A percentile compares a stretch with the other conserved stretches of the same genome.
Evolutionary conservation across 495 filamentous ascomycete species (phyloP).

Genomic region (Aspergillus wentii): DNA sequence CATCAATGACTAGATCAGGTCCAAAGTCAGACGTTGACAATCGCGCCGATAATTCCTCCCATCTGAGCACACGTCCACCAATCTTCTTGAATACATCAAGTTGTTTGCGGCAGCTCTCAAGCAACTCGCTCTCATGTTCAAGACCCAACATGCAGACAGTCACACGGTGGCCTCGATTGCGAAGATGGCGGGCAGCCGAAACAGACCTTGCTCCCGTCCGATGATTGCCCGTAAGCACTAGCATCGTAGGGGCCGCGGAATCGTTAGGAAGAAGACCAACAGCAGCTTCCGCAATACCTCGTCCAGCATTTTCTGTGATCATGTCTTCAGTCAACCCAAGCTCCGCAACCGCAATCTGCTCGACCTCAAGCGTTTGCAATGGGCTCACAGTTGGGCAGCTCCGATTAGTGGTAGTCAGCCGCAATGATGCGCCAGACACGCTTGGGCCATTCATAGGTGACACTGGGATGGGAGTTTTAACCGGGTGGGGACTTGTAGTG

Average conservation of each 20-base stretch:
- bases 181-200: slow-evolving; percentile 80
- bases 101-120: slow-evolving; percentile 70
- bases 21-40: slow-evolving; percentile 54
- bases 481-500: slow-evolving; percentile 38
- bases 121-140: slow-evolving; percentile 66
- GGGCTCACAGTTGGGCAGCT: slow-evolving; percentile 78
- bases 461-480: slow-evolving; percentile 26
- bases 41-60: slow-evolving; percentile 45
- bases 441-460: slow-evolving; percentile 33
- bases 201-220: slow-evolving; percentile 79
- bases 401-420: slow-evolving; percentile 56
- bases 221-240: slow-evolving; percentile 85
- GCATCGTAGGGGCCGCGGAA: slow-evolving; percentile 56
- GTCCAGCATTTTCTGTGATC: slow-evolving; percentile 84
- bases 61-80: slow-evolving; percentile 62
- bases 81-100: slow-evolving; percentile 71
- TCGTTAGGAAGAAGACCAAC: slow-evolving; percentile 51
- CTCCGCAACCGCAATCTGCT: slow-evolving; percentile 79
- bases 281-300: slow-evolving; percentile 80
- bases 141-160: slow-evolving; percentile 79
- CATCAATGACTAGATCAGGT: slow-evolving; percentile 82
- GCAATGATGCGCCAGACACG: slow-evolving; percentile 32
- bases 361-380: slow-evolving; percentile 81
- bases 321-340: slow-evolving; percentile 83
- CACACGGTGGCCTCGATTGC: slow-evolving; percentile 71